A percentile compares a stretch with the other conserved stretches of the same genome.
These are phyloP conservation scores for Neolentinus lepideus DNA, from an alignment of 1,284 basidiomycete species.

Conservation along the genomic window DNA sequence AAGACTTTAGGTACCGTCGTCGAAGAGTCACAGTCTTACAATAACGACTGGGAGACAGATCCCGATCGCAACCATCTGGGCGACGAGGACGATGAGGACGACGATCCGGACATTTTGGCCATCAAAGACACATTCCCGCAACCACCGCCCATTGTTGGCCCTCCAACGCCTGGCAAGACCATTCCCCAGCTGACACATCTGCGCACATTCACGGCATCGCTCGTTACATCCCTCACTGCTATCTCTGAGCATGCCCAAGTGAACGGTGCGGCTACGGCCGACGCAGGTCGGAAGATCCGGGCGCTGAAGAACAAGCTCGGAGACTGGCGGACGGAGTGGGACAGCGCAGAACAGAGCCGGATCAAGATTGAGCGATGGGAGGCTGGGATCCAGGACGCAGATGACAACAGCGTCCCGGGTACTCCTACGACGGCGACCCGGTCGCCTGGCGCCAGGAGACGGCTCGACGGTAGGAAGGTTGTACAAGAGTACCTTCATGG, in stretches of 20 bases:
- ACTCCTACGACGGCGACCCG: slow-evolving; percentile 22
- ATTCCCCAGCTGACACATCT: slow-evolving; percentile 61
- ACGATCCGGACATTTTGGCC: slow-evolving; percentile 24
- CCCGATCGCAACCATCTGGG: slow-evolving; percentile 37
- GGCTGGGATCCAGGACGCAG: slow-evolving; percentile 41
- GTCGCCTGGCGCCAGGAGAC: slow-evolving; percentile 23
- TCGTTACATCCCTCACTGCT: slow-evolving; percentile 64
- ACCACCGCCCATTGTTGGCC: slow-evolving; percentile 36
- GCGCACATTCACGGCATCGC: slow-evolving; percentile 62
- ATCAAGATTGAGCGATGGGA: slow-evolving; percentile 73
- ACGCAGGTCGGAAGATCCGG: slow-evolving; percentile 75
- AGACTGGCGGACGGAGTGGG: slow-evolving; percentile 71
- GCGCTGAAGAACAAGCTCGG: slow-evolving; percentile 75
- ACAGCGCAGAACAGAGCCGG: slow-evolving; percentile 72
- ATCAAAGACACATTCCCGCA: slow-evolving; percentile 44
- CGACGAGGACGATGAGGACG: slow-evolving; percentile 38
- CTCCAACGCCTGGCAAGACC: slow-evolving; percentile 46
- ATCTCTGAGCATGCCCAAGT: slow-evolving; percentile 85
- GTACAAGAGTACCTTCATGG: slow-evolving; percentile 71
- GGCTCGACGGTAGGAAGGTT: slow-evolving; percentile 56
- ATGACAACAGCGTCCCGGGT: slow-evolving; percentile 20
- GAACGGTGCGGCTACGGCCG: slow-evolving; percentile 73
- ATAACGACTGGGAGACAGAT: slow-evolving; percentile 56
- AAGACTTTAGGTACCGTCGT: slow-evolving; percentile 32
- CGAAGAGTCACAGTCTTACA: slow-evolving; percentile 35